A percentile compares a stretch with the other conserved stretches of the same genome.
phyloP scores from a whole-genome alignment of 2,329 filamentous ascomycete genomes.

The Colletotrichum incanum region DNA sequence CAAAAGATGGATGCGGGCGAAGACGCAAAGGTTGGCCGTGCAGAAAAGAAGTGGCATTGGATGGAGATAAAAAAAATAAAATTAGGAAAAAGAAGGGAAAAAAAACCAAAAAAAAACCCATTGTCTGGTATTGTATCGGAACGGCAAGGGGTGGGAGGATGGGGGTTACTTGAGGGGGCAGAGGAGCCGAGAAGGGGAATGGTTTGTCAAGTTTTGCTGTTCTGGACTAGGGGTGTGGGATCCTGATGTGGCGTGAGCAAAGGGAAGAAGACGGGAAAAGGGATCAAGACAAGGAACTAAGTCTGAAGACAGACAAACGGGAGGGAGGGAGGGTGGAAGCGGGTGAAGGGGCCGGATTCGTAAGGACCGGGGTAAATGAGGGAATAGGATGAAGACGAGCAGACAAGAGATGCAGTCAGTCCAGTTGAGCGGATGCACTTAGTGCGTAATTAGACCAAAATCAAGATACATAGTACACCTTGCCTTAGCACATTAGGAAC shows the following conservation, averaged over 20 bases:
- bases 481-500: not conserved
- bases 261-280: not conserved
- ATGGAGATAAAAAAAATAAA: slow-evolving; percentile 11
- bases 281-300: not conserved
- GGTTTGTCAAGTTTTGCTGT: slow-evolving; percentile 29
- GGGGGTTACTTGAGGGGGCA: not conserved
- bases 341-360: slow-evolving; percentile 16
- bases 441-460: not conserved
- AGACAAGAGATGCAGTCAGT: not conserved
- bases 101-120: too few relatives aligned
- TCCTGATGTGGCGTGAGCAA: not conserved
- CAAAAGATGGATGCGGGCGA: slow-evolving; percentile 1
- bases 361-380: slow-evolving; percentile 28
- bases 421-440: not conserved
- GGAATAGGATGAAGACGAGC: slow-evolving; percentile 11
- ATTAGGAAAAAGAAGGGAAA: too few relatives aligned
- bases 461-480: not conserved
- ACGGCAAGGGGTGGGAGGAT: slow-evolving; percentile 2
- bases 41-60: slow-evolving; percentile 22
- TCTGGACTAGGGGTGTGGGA: not conserved
- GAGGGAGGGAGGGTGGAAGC: not conserved
- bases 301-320: not conserved
- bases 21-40: slow-evolving; percentile 15
- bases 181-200: slow-evolving; percentile 11
- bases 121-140: slow-evolving; percentile 12